Percentiles rank a stretch among this genome's conserved stretches.
Evolutionary conservation across 176 grass and related monocot genomes (phyloP).

Genomic region (Musa acuminata): DNA sequence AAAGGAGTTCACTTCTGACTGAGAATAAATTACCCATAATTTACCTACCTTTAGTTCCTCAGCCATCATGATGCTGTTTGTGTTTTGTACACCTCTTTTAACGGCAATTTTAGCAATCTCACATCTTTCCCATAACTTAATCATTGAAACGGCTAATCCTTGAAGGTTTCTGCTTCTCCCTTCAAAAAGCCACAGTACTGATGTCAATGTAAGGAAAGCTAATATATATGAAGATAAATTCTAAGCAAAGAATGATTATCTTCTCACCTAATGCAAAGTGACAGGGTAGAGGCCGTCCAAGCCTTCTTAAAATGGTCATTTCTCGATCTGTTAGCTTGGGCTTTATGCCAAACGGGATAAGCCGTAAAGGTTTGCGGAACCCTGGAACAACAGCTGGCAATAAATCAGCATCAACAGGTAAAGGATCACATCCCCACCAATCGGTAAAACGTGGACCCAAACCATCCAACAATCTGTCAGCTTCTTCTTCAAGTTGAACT

Average conservation of each 20-base stretch:
- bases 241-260: slow-evolving; percentile 13
- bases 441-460: slow-evolving; percentile 65
- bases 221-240: slow-evolving; percentile 5
- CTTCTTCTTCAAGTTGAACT: slow-evolving; percentile 69
- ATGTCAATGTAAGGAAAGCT: neutral
- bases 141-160: slow-evolving; percentile 85
- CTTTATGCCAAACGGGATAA: slow-evolving; percentile 75
- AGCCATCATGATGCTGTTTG: slow-evolving; percentile 43
- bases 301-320: slow-evolving; percentile 72
- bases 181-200: slow-evolving; percentile 29
- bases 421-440: slow-evolving; percentile 78
- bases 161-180: slow-evolving; percentile 75
- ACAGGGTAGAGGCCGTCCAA: slow-evolving; percentile 51
- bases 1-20: neutral
- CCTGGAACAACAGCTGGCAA: slow-evolving; percentile 60
- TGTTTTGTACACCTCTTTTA: slow-evolving; percentile 61
- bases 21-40: slow-evolving; percentile 8
- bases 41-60: slow-evolving; percentile 82
- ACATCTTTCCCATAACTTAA: slow-evolving; percentile 90
- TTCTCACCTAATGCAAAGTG: slow-evolving; percentile 77
- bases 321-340: slow-evolving; percentile 72
- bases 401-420: slow-evolving; percentile 82
- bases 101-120: slow-evolving; percentile 82
- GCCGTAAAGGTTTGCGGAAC: slow-evolving; percentile 72
- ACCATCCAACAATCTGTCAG: slow-evolving; percentile 59